Percentiles rank a stretch among this genome's conserved stretches.
These are phyloP conservation scores for Nepenthes gracilis DNA, from an alignment of 148 eudicot genomes.

Conservation along the genomic window DNA sequence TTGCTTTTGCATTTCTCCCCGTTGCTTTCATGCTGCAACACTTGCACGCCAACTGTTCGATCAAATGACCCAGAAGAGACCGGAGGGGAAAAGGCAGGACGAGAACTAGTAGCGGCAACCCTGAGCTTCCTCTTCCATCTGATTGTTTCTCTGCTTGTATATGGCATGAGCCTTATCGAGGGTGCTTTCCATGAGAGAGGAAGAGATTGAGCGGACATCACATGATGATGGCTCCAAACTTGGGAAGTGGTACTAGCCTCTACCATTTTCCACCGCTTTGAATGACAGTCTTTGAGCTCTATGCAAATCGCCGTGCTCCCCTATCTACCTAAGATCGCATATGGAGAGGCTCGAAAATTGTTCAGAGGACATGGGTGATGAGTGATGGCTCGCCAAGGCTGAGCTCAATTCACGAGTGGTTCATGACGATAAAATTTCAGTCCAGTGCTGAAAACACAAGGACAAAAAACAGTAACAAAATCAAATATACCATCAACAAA, in stretches of 20 bases:
- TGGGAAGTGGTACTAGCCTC: neutral
- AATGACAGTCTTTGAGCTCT: too few relatives aligned
- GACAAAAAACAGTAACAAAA: too few relatives aligned
- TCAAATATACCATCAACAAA: too few relatives aligned
- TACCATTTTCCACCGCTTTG: neutral
- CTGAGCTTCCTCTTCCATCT: neutral
- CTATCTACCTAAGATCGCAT: too few relatives aligned
- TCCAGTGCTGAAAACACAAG: too few relatives aligned
- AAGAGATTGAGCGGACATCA: constrained; percentile 2
- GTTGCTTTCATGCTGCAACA: neutral
- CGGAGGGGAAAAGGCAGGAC: constrained; percentile 3
- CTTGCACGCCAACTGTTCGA: constrained; percentile 18
- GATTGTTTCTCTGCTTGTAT: neutral
- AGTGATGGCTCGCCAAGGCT: too few relatives aligned
- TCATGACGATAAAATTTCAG: too few relatives aligned
- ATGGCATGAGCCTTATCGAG: neutral
- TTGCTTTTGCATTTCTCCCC: constrained; percentile 14
- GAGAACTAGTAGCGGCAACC: neutral
- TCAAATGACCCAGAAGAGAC: constrained; percentile 11
- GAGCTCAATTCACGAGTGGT: too few relatives aligned
- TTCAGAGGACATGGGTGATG: too few relatives aligned
- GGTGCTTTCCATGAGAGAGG: constrained; percentile 6
- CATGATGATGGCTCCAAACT: neutral
- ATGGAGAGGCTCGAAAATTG: too few relatives aligned
- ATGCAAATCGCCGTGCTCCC: too few relatives aligned